Evolutionary conservation across 2,329 filamentous ascomycete genomes (phyloP), one percentile per base, ranked within the genome.

Genomic region (Nannizzia gypsea): DNA sequence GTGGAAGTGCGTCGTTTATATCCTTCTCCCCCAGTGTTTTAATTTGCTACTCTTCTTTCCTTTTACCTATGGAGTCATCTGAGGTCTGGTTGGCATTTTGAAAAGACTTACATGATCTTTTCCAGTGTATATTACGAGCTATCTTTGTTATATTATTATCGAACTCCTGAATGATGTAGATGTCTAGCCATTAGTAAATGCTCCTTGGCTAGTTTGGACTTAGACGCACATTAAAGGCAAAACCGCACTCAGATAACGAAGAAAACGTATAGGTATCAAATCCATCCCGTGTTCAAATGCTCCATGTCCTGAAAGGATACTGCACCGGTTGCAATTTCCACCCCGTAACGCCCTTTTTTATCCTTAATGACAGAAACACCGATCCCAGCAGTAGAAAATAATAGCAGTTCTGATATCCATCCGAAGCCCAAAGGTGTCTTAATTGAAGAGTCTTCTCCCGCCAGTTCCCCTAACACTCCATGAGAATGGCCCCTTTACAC

Each of bases 401-500:
- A 40, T 17, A n/a, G 20, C 1, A 66, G 46, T 61, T 13, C 24
- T 6, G 40, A 8, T 8, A 11, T 54, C 20, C 50, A 9, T 17
- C 9, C 8, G 3, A n/a, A 20, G 50, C 26, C 9, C 50, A n/a
- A 20, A 5, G 5, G 31, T 54, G 28, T 9, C 20, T 58, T 63
- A 79, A 57, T 72, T 71, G 65, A 80, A 78, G 5, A 79, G 64
- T 40, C 75, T 70, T 58, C 71, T 71, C 11, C 76, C 76, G 31
- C 73, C 72, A 55, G 68, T 68, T 60, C 70, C 72, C 54, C 72
- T 73, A 5, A 74, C 67, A 58, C 69, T 73, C 72, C 76, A 78
- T 3, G 74, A 73, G 44, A 71, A 72, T 9, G 74, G 68, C 22
- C 77, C 77, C 57, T 71, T 71, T 9, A 75, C 71, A 20, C 74